Evolutionary conservation across 805 yeast species (phyloP).

Genomic region (Kluyveromyces wickerhamii): DNA sequence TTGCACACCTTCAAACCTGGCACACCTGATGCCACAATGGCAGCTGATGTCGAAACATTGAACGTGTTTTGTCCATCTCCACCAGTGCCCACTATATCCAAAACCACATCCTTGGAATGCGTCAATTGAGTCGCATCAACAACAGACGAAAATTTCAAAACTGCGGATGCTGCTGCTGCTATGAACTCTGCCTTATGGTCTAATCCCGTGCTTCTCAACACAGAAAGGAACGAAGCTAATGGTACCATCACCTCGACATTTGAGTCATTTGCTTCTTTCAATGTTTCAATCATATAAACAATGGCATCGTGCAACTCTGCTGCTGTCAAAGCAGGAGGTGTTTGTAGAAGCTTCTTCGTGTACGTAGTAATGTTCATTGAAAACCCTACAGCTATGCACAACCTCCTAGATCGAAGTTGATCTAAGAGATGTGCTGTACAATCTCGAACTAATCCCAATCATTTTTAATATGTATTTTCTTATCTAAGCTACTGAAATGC

Average conservation of each 20-base stretch:
- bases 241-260: conserved; percentile 39
- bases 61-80: conserved; percentile 98
- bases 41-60: conserved; percentile 91
- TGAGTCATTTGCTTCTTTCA: conserved; percentile 37
- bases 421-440: too few species aligned
- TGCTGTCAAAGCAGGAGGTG: conserved; percentile 57
- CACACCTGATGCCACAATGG: conserved; percentile 91
- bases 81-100: conserved; percentile 96
- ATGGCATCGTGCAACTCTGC: conserved; percentile 59
- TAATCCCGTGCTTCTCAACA: conserved; percentile 60
- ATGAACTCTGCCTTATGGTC: conserved; percentile 78
- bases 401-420: too few species aligned
- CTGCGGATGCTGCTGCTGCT: conserved; percentile 76
- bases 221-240: conserved; percentile 71
- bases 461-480: too few species aligned
- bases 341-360: conserved; percentile 53
- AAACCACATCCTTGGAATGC: conserved; percentile 41
- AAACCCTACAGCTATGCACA: too few species aligned
- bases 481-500: too few species aligned
- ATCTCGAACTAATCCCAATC: too few species aligned
- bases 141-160: conserved; percentile 54
- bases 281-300: conserved; percentile 48
- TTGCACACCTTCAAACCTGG: conserved; percentile 65
- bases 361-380: conserved; percentile 23
- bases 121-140: conserved; percentile 42